Conservation (phyloP, 1,139 yeast genomes). For the Petasospora rhodanensis region DNA sequence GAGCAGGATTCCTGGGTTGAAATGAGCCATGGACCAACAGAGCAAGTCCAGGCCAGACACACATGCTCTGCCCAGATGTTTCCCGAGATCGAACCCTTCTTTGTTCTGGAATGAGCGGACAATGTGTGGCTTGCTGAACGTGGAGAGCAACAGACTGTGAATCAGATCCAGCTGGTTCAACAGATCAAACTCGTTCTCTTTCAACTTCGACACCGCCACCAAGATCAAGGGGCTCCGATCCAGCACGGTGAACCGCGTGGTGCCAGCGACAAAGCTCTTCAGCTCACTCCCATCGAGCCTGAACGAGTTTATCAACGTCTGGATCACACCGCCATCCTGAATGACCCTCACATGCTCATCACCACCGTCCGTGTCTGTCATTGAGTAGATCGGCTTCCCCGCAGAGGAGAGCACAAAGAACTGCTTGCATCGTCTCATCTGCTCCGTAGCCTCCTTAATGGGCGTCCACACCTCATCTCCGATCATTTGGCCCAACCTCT, state of each 20-base stretch:
- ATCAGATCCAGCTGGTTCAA: conserved; percentile 66
- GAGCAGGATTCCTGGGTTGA: conserved; percentile 51
- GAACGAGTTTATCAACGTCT: conserved; percentile 38
- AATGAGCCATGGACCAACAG: conserved; percentile 46
- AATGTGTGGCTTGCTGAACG: conserved; percentile 73
- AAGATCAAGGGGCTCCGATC: conserved; percentile 67
- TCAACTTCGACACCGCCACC: conserved; percentile 62
- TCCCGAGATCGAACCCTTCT: conserved; percentile 78
- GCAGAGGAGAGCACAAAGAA: conserved; percentile 84
- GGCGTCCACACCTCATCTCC: too few relatives aligned
- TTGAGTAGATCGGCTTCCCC: conserved; percentile 87
- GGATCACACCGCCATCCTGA: conserved; percentile 56
- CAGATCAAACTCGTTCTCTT: conserved; percentile 52
- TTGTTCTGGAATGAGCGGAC: conserved; percentile 63
- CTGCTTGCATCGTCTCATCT: conserved; percentile 46
- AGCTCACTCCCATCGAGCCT: conserved; percentile 30
- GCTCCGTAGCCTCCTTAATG: too few relatives aligned
- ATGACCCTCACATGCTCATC: conserved; percentile 23
- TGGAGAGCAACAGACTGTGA: conserved; percentile 74
- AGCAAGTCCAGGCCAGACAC: conserved; percentile 61
- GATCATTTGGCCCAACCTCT: conserved; percentile 21
- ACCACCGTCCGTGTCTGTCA: conserved; percentile 47
- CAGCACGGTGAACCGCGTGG: conserved; percentile 54
- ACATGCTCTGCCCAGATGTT: conserved; percentile 65
- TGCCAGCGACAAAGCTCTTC: conserved; percentile 37